A percentile compares a stretch with the other conserved stretches of the same genome.
These are phyloP conservation scores for Aspergillus unguis DNA, from an alignment of 2,329 filamentous ascomycete genomes.

Conservation along the genomic window DNA sequence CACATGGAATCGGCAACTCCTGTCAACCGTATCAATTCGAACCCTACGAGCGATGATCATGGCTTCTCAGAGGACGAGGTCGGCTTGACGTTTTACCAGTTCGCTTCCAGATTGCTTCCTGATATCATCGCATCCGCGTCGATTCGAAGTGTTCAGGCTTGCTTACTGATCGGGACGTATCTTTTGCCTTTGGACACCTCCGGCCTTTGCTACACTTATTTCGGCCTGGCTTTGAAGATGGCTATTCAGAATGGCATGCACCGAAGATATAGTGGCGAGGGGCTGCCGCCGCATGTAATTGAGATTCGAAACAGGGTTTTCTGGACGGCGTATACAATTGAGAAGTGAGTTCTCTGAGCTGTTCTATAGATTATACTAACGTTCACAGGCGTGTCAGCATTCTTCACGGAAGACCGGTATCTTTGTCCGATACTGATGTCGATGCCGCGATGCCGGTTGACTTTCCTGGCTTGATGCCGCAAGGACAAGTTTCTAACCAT, in stretches of 20 bases:
- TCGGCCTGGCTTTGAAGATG: conserved; percentile 55
- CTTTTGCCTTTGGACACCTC: conserved; percentile 55
- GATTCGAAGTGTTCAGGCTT: conserved; percentile 57
- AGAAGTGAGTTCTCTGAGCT: conserved; percentile 42
- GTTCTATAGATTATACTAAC: conserved; percentile 8
- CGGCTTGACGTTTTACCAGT: conserved; percentile 56
- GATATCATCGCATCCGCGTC: conserved; percentile 57
- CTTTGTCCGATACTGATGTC: conserved; percentile 52
- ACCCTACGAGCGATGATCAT: conserved; percentile 30
- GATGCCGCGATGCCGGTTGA: conserved; percentile 54
- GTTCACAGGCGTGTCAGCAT: conserved; percentile 52
- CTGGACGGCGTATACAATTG: conserved; percentile 57
- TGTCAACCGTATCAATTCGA: conserved; percentile 30
- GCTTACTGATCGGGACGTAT: conserved; percentile 56
- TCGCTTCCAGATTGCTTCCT: conserved; percentile 53
- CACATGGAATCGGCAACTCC: conserved; percentile 40
- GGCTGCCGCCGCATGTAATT: conserved; percentile 47
- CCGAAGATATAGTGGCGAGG: conserved; percentile 48
- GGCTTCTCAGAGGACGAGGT: conserved; percentile 52
- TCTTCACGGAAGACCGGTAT: conserved; percentile 55
- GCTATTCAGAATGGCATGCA: conserved; percentile 62
- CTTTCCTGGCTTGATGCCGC: conserved; percentile 43
- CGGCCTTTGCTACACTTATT: conserved; percentile 56
- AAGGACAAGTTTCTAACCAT: conserved; percentile 43
- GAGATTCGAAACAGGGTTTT: conserved; percentile 56